Percentiles rank a stretch among this genome's conserved stretches.
These are phyloP conservation scores for Suhomyces xylopsoci DNA, from an alignment of 805 yeast species.

Conservation along the genomic window DNA sequence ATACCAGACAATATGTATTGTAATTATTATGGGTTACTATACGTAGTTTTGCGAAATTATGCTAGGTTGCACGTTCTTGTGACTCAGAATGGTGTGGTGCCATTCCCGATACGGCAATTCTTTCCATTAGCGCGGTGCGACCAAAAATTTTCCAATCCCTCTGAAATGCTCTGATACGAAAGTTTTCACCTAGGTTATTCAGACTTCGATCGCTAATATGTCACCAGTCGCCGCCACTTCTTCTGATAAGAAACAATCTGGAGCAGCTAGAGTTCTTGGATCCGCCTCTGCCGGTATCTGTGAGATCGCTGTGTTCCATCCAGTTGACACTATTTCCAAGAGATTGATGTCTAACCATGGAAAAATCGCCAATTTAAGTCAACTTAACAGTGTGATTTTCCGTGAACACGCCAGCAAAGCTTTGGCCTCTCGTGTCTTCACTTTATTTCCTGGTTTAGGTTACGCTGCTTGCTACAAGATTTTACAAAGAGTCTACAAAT, in stretches of 20 bases:
- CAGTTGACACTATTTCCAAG: conserved; percentile 96
- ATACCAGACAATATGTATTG: background rate
- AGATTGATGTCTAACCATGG: conserved; percentile 85
- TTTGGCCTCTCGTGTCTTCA: conserved; percentile 64
- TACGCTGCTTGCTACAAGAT: conserved; percentile 97
- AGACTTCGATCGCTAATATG: conserved; percentile 16
- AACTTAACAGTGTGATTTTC: conserved; percentile 85
- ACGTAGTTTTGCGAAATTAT: background rate
- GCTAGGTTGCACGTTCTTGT: background rate
- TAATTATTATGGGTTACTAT: background rate
- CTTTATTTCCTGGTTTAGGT: conserved; percentile 96
- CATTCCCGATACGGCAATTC: conserved; percentile 1
- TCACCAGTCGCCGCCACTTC: conserved; percentile 25
- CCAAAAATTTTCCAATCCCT: conserved; percentile 8
- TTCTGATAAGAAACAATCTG: conserved; percentile 82
- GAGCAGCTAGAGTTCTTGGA: conserved; percentile 85
- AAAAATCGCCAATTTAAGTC: conserved; percentile 56
- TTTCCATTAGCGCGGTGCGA: conserved; percentile 8
- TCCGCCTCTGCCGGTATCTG: conserved; percentile 98
- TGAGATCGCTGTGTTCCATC: conserved; percentile 96
- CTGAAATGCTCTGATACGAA: background rate
- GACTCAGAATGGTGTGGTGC: background rate
- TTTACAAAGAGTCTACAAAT: conserved; percentile 95
- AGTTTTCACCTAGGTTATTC: background rate
- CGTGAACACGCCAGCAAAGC: conserved; percentile 74